Conservation (phyloP, 2,329 filamentous ascomycete genomes). For the Diaporthe vexans region DNA sequence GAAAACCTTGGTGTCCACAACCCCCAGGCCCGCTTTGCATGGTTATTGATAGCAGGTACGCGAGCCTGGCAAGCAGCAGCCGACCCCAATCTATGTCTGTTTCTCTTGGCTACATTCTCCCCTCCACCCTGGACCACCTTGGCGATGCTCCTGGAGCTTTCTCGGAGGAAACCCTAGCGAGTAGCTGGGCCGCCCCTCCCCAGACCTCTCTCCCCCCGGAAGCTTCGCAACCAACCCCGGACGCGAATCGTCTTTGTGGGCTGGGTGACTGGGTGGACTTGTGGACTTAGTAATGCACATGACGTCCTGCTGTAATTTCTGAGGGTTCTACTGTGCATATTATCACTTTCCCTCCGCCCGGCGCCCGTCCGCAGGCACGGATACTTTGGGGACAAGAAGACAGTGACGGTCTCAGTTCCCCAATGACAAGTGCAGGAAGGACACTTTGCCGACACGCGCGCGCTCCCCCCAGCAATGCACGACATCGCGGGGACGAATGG, state of each 20-base stretch:
- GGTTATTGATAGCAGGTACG: neutral
- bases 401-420: neutral
- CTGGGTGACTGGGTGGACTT: neutral
- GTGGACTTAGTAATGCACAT: neutral
- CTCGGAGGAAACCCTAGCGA: neutral
- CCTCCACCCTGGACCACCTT: neutral
- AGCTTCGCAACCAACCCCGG: conserved; percentile 17
- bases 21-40: conserved; percentile 1
- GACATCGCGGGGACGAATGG: neutral
- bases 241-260: conserved; percentile 9
- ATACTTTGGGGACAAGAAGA: neutral
- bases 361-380: neutral
- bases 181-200: neutral
- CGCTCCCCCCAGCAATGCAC: neutral
- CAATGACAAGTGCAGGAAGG: conserved; percentile 6
- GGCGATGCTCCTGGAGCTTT: conserved; percentile 8
- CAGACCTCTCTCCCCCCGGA: neutral
- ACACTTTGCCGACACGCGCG: neutral
- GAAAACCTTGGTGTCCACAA: conserved; percentile 26
- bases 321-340: neutral
- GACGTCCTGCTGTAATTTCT: neutral
- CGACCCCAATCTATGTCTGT: neutral
- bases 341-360: neutral
- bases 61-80: neutral
- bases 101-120: neutral